Evolutionary conservation across 805 yeast species (phyloP).

Genomic region (Barnettozyma pratensis): DNA sequence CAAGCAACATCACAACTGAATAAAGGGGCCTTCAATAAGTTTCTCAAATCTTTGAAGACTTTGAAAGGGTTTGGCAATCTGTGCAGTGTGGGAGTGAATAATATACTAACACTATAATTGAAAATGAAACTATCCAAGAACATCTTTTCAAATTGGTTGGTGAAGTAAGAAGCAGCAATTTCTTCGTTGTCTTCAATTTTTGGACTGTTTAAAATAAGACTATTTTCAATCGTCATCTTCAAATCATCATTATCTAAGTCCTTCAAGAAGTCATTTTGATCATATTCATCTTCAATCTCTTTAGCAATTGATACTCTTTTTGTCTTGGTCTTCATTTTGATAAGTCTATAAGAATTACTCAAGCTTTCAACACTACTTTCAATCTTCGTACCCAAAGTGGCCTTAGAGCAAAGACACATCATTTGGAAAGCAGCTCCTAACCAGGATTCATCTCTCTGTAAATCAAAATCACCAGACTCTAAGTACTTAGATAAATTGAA

Average conservation of each 20-base stretch:
- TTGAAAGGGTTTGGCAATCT: conserved; percentile 39
- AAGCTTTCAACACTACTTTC: conserved; percentile 23
- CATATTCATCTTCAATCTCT: background rate
- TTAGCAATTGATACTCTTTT: background rate
- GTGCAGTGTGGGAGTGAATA: conserved; percentile 30
- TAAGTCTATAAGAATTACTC: conserved; percentile 31
- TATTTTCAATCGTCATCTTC: background rate
- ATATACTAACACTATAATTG: conserved; percentile 35
- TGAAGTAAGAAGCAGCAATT: background rate
- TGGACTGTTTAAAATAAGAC: background rate
- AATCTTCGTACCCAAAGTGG: conserved; percentile 20
- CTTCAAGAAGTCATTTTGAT: background rate
- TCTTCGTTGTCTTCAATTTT: background rate
- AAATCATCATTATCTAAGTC: background rate
- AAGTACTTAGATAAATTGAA: background rate
- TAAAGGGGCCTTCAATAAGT: conserved; percentile 30
- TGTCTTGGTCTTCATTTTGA: conserved; percentile 23
- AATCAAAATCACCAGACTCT: conserved; percentile 1
- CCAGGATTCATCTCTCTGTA: conserved; percentile 29
- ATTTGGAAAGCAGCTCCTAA: conserved; percentile 34
- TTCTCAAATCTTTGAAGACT: conserved; percentile 30
- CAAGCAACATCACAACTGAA: conserved; percentile 33
- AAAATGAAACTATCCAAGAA: conserved; percentile 40
- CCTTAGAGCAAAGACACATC: conserved; percentile 35
- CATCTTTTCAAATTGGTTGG: conserved; percentile 24